Evolutionary conservation across 371 early-diverging fungal genomes (phyloP), one percentile per base, ranked within the genome.

Genomic region (Mortierella sp.): DNA sequence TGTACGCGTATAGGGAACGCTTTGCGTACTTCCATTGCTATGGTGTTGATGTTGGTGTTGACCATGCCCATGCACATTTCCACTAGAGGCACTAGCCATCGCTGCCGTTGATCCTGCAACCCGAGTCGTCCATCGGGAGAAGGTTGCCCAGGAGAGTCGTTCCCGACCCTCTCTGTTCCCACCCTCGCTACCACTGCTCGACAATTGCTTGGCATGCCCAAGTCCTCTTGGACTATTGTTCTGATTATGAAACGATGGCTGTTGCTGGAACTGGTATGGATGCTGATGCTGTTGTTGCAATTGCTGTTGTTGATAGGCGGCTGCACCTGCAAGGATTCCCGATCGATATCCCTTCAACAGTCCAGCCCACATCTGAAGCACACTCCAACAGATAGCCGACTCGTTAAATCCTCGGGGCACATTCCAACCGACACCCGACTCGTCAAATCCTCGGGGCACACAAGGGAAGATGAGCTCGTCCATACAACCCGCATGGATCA

Each of bases 281-380:
- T 70, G 64, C n/a, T 62, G 58, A 37, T 37, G 9, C 25, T 70
- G 60, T 19, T 75, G 68, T 16, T 71, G 76, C 21, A 52, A 29
- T 6, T 59, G 62, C 29, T 72, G 79, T n/a, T 69, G 79, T 14
- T 53, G 52, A 5, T 43, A 23, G n/a, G 58, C 75, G 5, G 83
- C 80, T 7, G 72, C 46, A 43, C 81, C 79, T 44, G 84, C 81
- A 30, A 82, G 65, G 64, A 88, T 84, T 0, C 87, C 88, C 12
- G 85, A 56, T 47, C 95, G 82, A 74, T 95, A 95, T 58, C 90
- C 85, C 66, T 89, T 91, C 56, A 95, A 74, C 18, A 95, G 80
- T 0, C 94, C 91, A 3, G 93, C 92, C 84, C 93, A 94, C 80
- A 92, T 87, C 62, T 91, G 90, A 57, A 95, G 75, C 44, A 94